Evolutionary conservation across 2,329 filamentous ascomycete species (phyloP), one percentile per base, ranked within the genome.

Genomic region (Colletotrichum tropicale): DNA sequence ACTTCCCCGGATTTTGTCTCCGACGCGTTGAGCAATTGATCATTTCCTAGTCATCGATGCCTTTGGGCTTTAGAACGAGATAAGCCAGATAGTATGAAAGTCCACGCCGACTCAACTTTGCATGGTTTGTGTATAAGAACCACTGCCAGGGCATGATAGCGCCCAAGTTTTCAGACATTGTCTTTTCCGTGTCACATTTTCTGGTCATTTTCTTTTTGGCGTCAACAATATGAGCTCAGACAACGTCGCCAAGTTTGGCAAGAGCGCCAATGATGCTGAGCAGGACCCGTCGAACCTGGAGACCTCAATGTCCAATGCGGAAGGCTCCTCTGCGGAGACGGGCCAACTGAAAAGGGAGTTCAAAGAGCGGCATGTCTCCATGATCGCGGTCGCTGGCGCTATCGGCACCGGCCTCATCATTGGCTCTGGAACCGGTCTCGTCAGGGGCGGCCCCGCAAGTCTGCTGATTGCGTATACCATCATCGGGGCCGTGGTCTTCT

Each of bases 401-500:
- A 83, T 86, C 71, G 84, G 84, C 9, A 83, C 80, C 43, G 84
- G 84, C 62, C 81, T 91, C 34, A 89, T 91, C 74, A 85, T 91
- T 38, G 89, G 89, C 18, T 88, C 89, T 0, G 88, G 89, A 4
- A 86, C 85, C 24, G 85, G 87, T 3, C 82, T 91, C 36, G 82
- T 85, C 2, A 87, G 84, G 6, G 88, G 88, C 62, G 89, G 90
- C 1, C 85, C 86, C 5, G 85, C 79, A 1, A 81, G 82, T 21
- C 78, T 86, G 1, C 76, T 87, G 2, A 83, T 87, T 66, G 83
- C 82, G 5, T 87, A 87, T 65, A 64, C 82, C 13, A 52, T 89
- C 80, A 78, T 89, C 78, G 86, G 84, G 61, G 79, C 87, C 5
- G 86, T 91, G 60, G 88, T 92, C 30, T 91, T 87, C 82, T 88